These are phyloP conservation scores for Oryza glumipatula DNA, from an alignment of 176 grass and related monocot genomes.

Conservation along the genomic window DNA sequence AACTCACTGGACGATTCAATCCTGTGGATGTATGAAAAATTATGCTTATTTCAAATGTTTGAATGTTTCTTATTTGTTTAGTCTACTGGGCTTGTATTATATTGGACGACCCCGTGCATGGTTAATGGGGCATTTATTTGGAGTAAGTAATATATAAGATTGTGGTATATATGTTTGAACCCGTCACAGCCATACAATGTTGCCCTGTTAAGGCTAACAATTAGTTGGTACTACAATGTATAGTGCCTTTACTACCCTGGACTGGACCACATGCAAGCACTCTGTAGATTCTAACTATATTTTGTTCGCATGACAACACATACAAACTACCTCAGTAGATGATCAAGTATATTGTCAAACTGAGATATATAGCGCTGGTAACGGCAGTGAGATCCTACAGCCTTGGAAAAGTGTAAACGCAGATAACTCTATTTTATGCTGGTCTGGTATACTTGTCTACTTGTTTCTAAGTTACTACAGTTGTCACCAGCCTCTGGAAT, in stretches of 20 bases:
- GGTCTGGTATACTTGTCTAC: neutral
- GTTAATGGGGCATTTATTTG: constrained; percentile 6
- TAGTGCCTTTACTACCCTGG: constrained; percentile 15
- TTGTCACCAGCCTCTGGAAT: neutral
- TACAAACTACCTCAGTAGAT: constrained; percentile 11
- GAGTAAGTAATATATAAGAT: constrained; percentile 5
- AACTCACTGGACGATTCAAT: neutral
- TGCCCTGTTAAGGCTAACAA: constrained; percentile 1
- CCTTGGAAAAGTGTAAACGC: constrained; percentile 17
- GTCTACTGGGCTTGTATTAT: constrained; percentile 11
- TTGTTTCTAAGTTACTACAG: constrained; percentile 6
- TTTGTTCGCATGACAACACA: constrained; percentile 11
- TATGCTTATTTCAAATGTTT: constrained; percentile 18
- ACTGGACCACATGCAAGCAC: constrained; percentile 7
- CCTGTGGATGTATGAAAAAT: neutral
- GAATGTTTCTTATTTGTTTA: neutral
- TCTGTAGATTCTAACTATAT: constrained; percentile 18
- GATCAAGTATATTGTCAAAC: constrained; percentile 17
- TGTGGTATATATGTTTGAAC: constrained; percentile 13
- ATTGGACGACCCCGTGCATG: constrained; percentile 22
- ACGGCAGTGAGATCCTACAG: neutral
- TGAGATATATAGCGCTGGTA: constrained; percentile 31
- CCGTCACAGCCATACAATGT: neutral
- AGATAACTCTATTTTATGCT: constrained; percentile 10
- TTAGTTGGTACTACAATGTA: constrained; percentile 14